These are phyloP conservation scores for Wickerhamiella spandovensis DNA, from an alignment of 805 yeast species.

Conservation along the genomic window DNA sequence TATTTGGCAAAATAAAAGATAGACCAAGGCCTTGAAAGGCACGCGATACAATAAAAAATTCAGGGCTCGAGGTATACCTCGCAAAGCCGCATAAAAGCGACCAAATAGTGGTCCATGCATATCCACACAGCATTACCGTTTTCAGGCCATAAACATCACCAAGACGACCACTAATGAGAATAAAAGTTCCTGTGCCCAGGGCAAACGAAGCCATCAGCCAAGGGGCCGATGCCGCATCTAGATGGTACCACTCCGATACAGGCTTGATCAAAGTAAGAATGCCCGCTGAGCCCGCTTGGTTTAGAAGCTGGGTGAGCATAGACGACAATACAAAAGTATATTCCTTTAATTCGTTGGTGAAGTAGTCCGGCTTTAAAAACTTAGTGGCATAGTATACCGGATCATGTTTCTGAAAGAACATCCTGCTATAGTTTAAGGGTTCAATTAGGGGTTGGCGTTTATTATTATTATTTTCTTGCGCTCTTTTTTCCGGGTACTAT, in stretches of 20 bases:
- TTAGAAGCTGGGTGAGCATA: constrained; percentile 51
- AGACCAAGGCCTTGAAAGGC: constrained; percentile 57
- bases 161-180: constrained; percentile 50
- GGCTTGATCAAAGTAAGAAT: constrained; percentile 18
- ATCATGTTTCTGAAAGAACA: background rate
- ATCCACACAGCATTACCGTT: constrained; percentile 39
- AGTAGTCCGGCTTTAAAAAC: constrained; percentile 14
- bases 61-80: constrained; percentile 26
- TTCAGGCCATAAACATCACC: constrained; percentile 65
- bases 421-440: background rate
- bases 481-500: too few relatives aligned
- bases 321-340: constrained; percentile 23
- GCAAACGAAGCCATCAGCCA: constrained; percentile 69
- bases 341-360: constrained; percentile 10
- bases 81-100: constrained; percentile 47
- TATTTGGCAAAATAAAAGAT: constrained; percentile 46
- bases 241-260: constrained; percentile 23
- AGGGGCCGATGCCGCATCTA: constrained; percentile 21
- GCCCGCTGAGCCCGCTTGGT: constrained; percentile 24
- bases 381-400: background rate
- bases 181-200: constrained; percentile 59
- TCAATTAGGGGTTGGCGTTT: background rate
- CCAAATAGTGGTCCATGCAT: constrained; percentile 43
- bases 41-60: constrained; percentile 31
- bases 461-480: background rate